Evolutionary conservation across 768 basidiomycete species (phyloP), one percentile per base, ranked within the genome.

Genomic region (Leccinum ochraceum): DNA sequence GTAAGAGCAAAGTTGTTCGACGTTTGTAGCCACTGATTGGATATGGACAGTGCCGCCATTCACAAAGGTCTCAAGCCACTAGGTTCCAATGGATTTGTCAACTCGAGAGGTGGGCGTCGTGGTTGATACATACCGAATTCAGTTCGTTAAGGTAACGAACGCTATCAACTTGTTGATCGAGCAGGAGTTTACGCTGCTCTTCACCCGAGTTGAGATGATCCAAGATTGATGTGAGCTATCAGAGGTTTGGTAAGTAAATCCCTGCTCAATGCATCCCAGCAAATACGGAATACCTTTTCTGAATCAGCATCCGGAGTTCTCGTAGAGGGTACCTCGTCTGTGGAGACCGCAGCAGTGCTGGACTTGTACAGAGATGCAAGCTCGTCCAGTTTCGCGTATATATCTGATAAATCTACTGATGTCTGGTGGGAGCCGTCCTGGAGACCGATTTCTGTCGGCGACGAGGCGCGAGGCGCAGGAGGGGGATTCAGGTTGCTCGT

Each of bases 41-140:
- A 91, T 86, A 63, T 92, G 89, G 14, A 83, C 81, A 0, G 86
- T 87, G n/a, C 88, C 87, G 49, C 86, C 86, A 44, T 85, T 86
- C 42, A 93, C 90, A 70, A 94, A 93, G 3, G 85, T 77, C 65
- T 94, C 93, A 46, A 95, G 81, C 93, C 93, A 95, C 85, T 90
- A 56, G 10, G 53, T 48, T 22, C 14, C 6, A 26, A 48, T 28
- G 16, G 11, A 59, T 50, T 66, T 3, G 52, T 30, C 36, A 20
- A 16, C 39, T 34, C n/a, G 1, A 34, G 14, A 30, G 1, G 42
- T 20, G 10, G n/a, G 36, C 49, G n/a, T 51, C 32, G 36, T 20
- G n/a, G 55, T 48, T 7, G 26, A 54, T 28, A 71, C 83, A 60
- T 61, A 88, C 90, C 59, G 78, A 77, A 67, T 92, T 92, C 39